These are phyloP conservation scores for Musa itinerans DNA, from an alignment of 176 grass and related monocot species.

Conservation along the genomic window DNA sequence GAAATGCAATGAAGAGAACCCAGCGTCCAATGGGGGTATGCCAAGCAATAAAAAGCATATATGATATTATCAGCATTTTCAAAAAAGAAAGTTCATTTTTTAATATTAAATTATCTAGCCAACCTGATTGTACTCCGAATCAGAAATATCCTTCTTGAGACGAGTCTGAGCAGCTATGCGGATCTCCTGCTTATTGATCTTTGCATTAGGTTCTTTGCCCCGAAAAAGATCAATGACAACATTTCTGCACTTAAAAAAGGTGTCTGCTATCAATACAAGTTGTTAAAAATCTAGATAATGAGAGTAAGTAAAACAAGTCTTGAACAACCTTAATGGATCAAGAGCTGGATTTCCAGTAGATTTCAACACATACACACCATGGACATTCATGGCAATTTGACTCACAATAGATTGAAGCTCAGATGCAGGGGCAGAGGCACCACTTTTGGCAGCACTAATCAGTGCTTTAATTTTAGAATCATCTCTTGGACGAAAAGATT, in stretches of 20 bases:
- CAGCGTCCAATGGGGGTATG: too few relatives aligned
- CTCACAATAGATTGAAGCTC: conserved; percentile 22
- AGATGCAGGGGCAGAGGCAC: conserved; percentile 31
- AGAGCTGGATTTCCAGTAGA: not conserved
- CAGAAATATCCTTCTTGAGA: conserved; percentile 33
- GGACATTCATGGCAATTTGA: conserved; percentile 30
- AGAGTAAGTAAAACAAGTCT: conserved; percentile 3
- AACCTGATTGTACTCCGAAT: conserved; percentile 58
- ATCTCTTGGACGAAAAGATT: conserved; percentile 46
- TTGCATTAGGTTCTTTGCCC: conserved; percentile 24
- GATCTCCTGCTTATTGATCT: conserved; percentile 49
- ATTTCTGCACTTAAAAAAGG: conserved; percentile 28
- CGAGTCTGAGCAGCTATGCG: not conserved
- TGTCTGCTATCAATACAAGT: not conserved
- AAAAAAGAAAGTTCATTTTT: not conserved
- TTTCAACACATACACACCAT: conserved; percentile 47
- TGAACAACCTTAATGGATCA: conserved; percentile 22
- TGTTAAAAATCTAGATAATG: conserved; percentile 15
- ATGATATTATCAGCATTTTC: not conserved
- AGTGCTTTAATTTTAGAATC: conserved; percentile 33
- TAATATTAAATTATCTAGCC: not conserved
- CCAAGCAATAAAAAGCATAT: not conserved
- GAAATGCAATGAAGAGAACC: not conserved
- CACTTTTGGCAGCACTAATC: conserved; percentile 38
- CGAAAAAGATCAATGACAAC: conserved; percentile 38